Base-by-base conservation (phyloP, 495 filamentous ascomycete species). In the Hypoxylon trugodes region DNA sequence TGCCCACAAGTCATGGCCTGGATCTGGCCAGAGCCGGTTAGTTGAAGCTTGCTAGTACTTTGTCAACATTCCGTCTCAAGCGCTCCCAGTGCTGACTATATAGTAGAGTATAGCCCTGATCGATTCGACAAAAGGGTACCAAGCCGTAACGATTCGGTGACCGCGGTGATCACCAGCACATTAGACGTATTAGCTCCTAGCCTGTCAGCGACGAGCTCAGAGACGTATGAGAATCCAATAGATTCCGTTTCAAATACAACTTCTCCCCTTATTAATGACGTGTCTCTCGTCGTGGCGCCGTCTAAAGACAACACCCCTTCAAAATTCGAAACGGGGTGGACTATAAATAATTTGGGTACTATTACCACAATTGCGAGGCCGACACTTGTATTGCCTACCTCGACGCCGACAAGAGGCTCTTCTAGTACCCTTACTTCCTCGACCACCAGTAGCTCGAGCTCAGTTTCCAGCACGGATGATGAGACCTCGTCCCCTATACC, bases 281-380 rank as follows among this genome's bases (percentile, higher is more conserved):
- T 25, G 2, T 43, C 24, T 51, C 1, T 25, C 24, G 32, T 25
- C 18, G 55, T 18, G 49, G 35, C 9, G 13, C 15, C 47, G 3
- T 48, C 64, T 5, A 53, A 25, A 42, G 53, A 55, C n/a, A 16
- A 30, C 13, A n/a, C 9, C 52, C 41, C 41, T 48, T 40, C 49
- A 13, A 36, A 48, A 16, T n/a, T 42, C 22, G 49, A 59, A 9
- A 15, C 28, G 25, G 45, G 12, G 24, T 64, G 47, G 49, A 48
- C 32, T 13, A 1, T 47, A 10, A 33, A 54, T 24, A 60, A 68
- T 50, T 42, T 68, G 15, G 65, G 65, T 13, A 68, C 59, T 3
- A 68, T 68, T 13, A 68, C 65, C 9, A 64, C 65, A 10, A 48
- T 65, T 35, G 10, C 2, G 21, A 68, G 65, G 24, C 65, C 65